Evolutionary conservation across 805 yeast genomes (phyloP).

Genomic region (Yamadazyma sp.): DNA sequence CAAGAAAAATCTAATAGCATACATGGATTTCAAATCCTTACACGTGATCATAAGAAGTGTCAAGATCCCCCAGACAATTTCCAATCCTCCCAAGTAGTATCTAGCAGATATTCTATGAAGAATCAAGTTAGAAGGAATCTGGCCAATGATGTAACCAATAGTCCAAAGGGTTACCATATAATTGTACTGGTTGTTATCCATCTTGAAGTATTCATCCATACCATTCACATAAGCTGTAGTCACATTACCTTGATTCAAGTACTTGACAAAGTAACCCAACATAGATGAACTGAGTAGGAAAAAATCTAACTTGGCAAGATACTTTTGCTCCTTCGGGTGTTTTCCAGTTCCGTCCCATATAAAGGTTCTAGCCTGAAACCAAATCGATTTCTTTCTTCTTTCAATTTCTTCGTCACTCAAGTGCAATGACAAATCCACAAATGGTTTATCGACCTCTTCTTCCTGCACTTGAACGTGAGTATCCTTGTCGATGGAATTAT

Average conservation of each 20-base stretch:
- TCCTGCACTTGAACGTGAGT: background rate
- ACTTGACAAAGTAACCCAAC: constrained; percentile 34
- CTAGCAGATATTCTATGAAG: constrained; percentile 37
- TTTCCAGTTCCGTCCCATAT: constrained; percentile 40
- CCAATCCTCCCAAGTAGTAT: constrained; percentile 36
- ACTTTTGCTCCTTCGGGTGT: constrained; percentile 36
- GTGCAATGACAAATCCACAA: constrained; percentile 5
- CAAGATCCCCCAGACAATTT: constrained; percentile 31
- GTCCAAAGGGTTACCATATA: constrained; percentile 46
- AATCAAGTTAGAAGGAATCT: constrained; percentile 46
- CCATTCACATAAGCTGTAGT: constrained; percentile 50
- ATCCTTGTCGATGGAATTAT: too few relatives aligned
- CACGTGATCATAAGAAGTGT: constrained; percentile 28
- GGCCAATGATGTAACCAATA: constrained; percentile 53
- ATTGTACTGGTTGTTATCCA: constrained; percentile 46
- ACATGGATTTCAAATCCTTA: constrained; percentile 23
- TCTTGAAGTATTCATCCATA: constrained; percentile 42
- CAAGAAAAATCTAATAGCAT: constrained; percentile 34
- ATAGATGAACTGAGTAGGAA: constrained; percentile 56
- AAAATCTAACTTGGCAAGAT: constrained; percentile 37
- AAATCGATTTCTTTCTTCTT: background rate
- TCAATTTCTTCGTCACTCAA: constrained; percentile 3
- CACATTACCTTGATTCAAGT: constrained; percentile 41
- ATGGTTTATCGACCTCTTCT: constrained; percentile 2
- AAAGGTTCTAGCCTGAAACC: constrained; percentile 19